Evolutionary conservation across 1,284 basidiomycete genomes (phyloP).

Genomic region (Cyathus olla): DNA sequence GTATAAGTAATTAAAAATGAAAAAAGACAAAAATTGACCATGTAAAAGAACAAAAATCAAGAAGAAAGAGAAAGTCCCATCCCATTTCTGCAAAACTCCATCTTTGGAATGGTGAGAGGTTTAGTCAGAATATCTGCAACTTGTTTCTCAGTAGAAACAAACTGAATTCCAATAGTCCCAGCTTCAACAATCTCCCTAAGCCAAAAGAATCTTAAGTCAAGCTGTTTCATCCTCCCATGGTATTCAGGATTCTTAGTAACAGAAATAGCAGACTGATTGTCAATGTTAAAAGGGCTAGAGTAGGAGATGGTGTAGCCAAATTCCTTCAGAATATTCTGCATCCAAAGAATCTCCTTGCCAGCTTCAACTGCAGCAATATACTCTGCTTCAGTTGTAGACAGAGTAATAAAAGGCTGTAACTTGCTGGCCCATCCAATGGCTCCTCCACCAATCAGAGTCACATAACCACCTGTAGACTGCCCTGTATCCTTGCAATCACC

Average conservation of each 20-base stretch:
- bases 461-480: constrained; percentile 7
- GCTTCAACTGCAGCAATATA: constrained; percentile 11
- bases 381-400: constrained; percentile 14
- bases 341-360: constrained; percentile 10
- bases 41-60: too few species aligned
- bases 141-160: background rate
- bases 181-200: background rate
- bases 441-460: constrained; percentile 1
- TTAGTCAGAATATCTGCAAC: background rate
- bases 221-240: constrained; percentile 26
- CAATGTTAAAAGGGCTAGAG: constrained; percentile 6
- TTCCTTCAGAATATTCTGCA: constrained; percentile 10
- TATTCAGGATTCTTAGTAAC: constrained; percentile 27
- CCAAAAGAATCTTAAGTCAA: constrained; percentile 28
- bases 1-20: too few species aligned
- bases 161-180: background rate
- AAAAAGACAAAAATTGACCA: too few species aligned
- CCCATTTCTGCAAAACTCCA: background rate
- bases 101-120: background rate
- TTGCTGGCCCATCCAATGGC: constrained; percentile 5
- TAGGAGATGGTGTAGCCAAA: constrained; percentile 3
- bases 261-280: constrained; percentile 18
- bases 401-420: constrained; percentile 9
- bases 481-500: constrained; percentile 18
- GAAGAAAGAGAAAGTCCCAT: background rate